A percentile compares a stretch with the other conserved stretches of the same genome.
phyloP scores from a whole-genome alignment of 2,329 filamentous ascomycete species.

The Hyphodiscus sp. region DNA sequence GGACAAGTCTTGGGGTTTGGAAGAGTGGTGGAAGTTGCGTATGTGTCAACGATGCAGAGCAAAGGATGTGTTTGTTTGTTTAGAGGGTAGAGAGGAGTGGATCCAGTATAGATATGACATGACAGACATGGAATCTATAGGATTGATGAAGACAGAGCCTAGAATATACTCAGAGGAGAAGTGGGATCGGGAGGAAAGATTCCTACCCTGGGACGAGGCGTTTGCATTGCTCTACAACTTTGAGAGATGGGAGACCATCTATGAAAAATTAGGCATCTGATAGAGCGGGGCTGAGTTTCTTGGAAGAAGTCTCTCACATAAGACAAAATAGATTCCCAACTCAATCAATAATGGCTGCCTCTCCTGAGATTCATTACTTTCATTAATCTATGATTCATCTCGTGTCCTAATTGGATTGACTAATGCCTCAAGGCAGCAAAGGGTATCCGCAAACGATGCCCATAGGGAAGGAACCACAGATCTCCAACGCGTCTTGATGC shows the following conservation, averaged over 20 bases:
- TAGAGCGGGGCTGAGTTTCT: not conserved
- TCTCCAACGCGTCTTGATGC: not conserved
- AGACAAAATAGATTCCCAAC: not conserved
- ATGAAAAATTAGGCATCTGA: slow-evolving; percentile 2
- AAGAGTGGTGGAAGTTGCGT: not conserved
- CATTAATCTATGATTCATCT: not conserved
- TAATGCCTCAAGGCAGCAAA: not conserved
- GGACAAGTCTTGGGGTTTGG: no score
- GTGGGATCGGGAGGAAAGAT: no score
- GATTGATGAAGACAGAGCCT: not conserved
- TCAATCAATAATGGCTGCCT: not conserved
- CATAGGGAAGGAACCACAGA: not conserved
- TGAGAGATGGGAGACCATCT: slow-evolving; percentile 6
- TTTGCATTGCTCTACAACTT: not conserved
- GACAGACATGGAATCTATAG: not conserved
- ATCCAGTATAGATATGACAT: not conserved
- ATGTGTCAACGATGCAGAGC: no score
- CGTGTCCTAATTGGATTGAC: not conserved
- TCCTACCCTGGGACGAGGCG: no score
- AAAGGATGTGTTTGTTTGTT: no score
- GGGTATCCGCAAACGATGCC: not conserved
- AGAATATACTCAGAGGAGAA: not conserved
- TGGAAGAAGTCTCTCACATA: not conserved
- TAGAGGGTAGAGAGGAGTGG: not conserved
- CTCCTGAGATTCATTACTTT: not conserved